Evolutionary conservation across 257 asterid genomes (phyloP), one percentile per base, ranked within the genome.

Genomic region (Avicennia marina): DNA sequence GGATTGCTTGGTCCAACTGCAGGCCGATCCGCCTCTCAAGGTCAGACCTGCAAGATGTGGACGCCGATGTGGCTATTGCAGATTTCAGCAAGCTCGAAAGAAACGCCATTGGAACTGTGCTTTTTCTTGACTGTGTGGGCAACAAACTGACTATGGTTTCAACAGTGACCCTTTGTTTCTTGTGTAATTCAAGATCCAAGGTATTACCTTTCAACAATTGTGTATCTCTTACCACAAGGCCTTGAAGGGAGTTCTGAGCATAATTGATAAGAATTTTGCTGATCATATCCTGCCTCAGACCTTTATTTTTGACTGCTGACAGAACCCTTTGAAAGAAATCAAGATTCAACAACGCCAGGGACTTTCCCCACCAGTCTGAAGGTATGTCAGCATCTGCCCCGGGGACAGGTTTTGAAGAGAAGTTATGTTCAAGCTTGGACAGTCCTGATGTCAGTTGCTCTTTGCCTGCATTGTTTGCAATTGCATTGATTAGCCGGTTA

Each of bases 391-490:
- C 46, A 34, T 81, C 95, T 4, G 62, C 20, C 17, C 56, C 68
- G n/a, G 19, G 27, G 46, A 58, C 34, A 5, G 76, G 68, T 40
- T 85, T 81, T 16, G 82, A 48, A 2, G 84, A 64, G 51, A 64
- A 82, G 65, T 76, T 81, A 44, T 87, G 85, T 44, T 83, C 96
- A 18, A 90, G 74, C 72, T 90, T 90, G 39, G 91, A 87, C 34
- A 90, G 50, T 11, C 96, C 98, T 2, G 85, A 82, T 9, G 95
- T 80, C 4, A 90, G 79, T 78, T 87, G 98, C 72, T 90, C 98
- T 64, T 85, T 90, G 33, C 91, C 79, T 1, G 90, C 96, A 66
- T 87, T 87, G 52, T 73, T 84, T 2, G 96, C 91, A 8, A 90
- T 79, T 2, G 88, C 85, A 1, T 73, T 81, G 56, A 85, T 81